phyloP scores from a whole-genome alignment of 1,284 basidiomycete species.

The Ceratobasidium sp. region DNA sequence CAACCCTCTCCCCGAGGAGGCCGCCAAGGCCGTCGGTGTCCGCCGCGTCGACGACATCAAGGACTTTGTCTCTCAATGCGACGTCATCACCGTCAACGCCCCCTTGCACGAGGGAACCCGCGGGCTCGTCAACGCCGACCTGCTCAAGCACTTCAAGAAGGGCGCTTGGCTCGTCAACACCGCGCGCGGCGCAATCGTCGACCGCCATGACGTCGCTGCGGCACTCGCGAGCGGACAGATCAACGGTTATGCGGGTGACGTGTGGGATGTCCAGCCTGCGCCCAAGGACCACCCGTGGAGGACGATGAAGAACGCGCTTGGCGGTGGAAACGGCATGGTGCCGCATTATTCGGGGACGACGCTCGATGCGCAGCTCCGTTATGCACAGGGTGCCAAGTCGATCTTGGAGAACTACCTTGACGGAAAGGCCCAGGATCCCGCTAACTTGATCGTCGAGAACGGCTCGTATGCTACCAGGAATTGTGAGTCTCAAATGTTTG shows the following conservation, averaged over 20 bases:
- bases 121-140: constrained; percentile 85
- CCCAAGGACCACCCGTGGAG: constrained; percentile 91
- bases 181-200: constrained; percentile 93
- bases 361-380: constrained; percentile 91
- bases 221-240: constrained; percentile 86
- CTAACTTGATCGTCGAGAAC: constrained; percentile 84
- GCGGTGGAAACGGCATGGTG: constrained; percentile 83
- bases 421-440: constrained; percentile 77
- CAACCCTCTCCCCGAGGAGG: constrained; percentile 79
- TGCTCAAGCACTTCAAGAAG: constrained; percentile 92
- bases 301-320: constrained; percentile 82
- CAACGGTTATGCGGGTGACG: constrained; percentile 76
- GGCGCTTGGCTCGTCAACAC: constrained; percentile 95
- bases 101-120: constrained; percentile 91
- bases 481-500: constrained; percentile 48
- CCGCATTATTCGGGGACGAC: constrained; percentile 92
- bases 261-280: constrained; percentile 86
- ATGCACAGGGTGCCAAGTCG: constrained; percentile 83
- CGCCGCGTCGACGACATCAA: constrained; percentile 86
- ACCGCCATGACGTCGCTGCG: constrained; percentile 82
- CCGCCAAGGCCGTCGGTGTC: constrained; percentile 77
- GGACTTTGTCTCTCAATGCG: constrained; percentile 85
- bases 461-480: constrained; percentile 62
- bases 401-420: constrained; percentile 86
- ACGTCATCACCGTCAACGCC: constrained; percentile 90